These are phyloP conservation scores for Xerocomellus amylosporus DNA, from an alignment of 768 basidiomycete genomes.

Conservation along the genomic window DNA sequence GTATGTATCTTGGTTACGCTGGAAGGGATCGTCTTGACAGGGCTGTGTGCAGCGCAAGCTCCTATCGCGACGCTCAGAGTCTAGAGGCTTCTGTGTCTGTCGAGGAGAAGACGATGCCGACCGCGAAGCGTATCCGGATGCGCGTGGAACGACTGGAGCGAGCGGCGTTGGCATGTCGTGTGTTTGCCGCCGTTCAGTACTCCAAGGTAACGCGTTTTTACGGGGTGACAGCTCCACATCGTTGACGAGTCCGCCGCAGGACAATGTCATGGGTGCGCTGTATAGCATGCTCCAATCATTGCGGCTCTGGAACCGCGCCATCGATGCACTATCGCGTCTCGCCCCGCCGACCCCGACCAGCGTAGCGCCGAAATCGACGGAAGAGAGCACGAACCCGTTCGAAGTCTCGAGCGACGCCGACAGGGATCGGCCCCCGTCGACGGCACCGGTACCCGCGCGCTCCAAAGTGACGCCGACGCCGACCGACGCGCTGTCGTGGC, in stretches of 20 bases:
- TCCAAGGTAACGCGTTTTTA: conserved; percentile 47
- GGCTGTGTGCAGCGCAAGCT: conserved; percentile 36
- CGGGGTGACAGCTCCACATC: background rate
- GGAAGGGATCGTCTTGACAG: background rate
- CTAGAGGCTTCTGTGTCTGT: conserved; percentile 41
- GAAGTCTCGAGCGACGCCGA: conserved; percentile 40
- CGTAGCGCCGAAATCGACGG: conserved; percentile 19
- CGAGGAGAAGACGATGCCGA: conserved; percentile 49
- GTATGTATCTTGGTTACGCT: conserved; percentile 34
- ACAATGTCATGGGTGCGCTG: conserved; percentile 56
- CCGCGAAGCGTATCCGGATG: conserved; percentile 52
- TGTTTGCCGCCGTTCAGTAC: conserved; percentile 67
- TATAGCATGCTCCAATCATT: conserved; percentile 64
- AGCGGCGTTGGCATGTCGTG: conserved; percentile 68
- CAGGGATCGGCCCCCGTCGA: conserved; percentile 24
- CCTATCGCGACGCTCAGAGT: conserved; percentile 60
- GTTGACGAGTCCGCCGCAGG: conserved; percentile 38
- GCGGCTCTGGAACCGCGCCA: conserved; percentile 77
- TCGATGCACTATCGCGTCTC: conserved; percentile 64
- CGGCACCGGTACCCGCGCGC: conserved; percentile 7
- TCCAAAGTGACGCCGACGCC: conserved; percentile 24
- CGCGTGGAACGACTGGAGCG: conserved; percentile 62
- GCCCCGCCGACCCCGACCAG: conserved; percentile 36
- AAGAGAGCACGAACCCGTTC: conserved; percentile 56
- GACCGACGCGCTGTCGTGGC: conserved; percentile 68